phyloP scores from a whole-genome alignment of 1,284 basidiomycete genomes.

The Chondrostereum purpureum region DNA sequence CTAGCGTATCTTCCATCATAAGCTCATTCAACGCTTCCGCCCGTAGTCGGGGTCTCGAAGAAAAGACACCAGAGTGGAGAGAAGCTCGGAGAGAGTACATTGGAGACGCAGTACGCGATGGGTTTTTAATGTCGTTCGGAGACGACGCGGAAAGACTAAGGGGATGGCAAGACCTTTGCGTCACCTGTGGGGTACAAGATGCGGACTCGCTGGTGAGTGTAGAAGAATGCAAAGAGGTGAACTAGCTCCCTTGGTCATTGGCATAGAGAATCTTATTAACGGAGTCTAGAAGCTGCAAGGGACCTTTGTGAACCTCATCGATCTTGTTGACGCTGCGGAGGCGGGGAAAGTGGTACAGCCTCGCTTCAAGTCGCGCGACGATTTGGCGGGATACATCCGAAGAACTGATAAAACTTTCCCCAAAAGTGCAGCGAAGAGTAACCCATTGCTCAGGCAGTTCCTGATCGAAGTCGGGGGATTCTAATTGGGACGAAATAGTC shows the following conservation, averaged over 20 bases:
- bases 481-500: too few species aligned
- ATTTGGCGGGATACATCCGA: neutral
- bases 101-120: neutral
- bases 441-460: slow-evolving; percentile 1
- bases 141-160: neutral
- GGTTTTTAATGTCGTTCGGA: neutral
- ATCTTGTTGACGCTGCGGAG: slow-evolving; percentile 4
- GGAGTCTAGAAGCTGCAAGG: slow-evolving; percentile 1
- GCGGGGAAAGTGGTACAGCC: neutral
- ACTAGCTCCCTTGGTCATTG: too few species aligned
- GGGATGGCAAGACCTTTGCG: neutral
- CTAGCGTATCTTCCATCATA: too few species aligned
- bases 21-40: too few species aligned
- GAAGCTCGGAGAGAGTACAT: too few species aligned
- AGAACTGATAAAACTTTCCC: slow-evolving; percentile 5
- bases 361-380: neutral
- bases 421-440: slow-evolving; percentile 1
- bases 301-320: slow-evolving; percentile 4
- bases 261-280: too few species aligned
- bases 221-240: neutral
- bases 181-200: neutral
- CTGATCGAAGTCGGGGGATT: neutral
- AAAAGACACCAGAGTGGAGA: too few species aligned
- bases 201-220: neutral
- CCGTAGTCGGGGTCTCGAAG: too few species aligned